Percentiles rank a stretch among this genome's conserved stretches.
phyloP scores from a whole-genome alignment of 139 green algal species.

The Coelastrella sp. region DNA sequence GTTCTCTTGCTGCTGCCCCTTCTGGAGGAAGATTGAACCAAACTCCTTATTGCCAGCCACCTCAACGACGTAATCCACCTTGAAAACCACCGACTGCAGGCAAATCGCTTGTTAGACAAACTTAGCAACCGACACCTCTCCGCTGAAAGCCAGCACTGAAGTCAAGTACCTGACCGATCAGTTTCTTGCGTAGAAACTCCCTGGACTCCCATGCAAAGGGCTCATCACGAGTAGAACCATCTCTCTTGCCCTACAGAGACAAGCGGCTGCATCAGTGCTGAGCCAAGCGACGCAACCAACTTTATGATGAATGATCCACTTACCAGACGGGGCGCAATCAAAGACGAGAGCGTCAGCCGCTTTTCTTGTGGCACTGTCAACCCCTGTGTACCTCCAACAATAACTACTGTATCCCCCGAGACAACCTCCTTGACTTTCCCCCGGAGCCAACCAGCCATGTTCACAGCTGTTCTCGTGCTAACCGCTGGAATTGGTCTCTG shows the following conservation, averaged over 20 bases:
- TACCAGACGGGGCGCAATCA: constrained; percentile 91
- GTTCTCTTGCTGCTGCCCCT: constrained; percentile 75
- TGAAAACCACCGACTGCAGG: constrained; percentile 84
- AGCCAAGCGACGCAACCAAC: neutral
- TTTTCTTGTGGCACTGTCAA: constrained; percentile 86
- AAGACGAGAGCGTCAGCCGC: constrained; percentile 88
- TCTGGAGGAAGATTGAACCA: constrained; percentile 87
- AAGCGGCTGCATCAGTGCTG: neutral
- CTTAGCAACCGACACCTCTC: neutral
- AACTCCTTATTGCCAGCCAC: constrained; percentile 89
- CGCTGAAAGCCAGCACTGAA: neutral
- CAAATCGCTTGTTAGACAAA: neutral
- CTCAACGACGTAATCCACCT: constrained; percentile 93
- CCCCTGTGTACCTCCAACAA: constrained; percentile 73
- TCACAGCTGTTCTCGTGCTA: neutral
- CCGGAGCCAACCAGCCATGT: constrained; percentile 70
- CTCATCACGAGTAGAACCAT: constrained; percentile 91
- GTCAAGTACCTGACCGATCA: constrained; percentile 83
- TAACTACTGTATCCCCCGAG: constrained; percentile 89
- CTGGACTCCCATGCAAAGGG: constrained; percentile 91
- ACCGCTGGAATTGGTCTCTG: neutral
- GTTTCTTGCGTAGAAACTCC: constrained; percentile 93
- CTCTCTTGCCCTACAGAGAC: constrained; percentile 84
- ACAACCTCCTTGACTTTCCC: constrained; percentile 90
- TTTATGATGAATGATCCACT: constrained; percentile 23